Percentiles rank a stretch among this genome's conserved stretches.
These are phyloP conservation scores for Plicaturopsis crispa DNA, from an alignment of 768 basidiomycete species.

Conservation along the genomic window DNA sequence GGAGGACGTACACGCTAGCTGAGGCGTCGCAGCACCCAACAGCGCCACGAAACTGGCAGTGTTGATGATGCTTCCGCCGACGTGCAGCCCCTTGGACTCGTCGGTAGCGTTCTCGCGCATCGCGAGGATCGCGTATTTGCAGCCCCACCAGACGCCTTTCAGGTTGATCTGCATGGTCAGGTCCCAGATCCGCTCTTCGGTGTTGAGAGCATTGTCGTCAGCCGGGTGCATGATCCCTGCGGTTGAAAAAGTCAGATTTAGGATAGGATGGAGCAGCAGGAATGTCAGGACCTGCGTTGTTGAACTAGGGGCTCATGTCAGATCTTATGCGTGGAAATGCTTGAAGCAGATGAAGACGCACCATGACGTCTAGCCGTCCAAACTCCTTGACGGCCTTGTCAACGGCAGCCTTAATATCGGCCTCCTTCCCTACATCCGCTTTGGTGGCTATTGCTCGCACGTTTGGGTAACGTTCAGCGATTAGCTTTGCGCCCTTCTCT, in stretches of 20 bases:
- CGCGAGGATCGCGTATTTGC: constrained; percentile 93
- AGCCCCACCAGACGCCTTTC: constrained; percentile 99
- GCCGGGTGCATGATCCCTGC: constrained; percentile 96
- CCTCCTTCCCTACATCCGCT: constrained; percentile 87
- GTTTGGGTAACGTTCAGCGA: constrained; percentile 61
- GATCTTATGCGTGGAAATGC: background rate
- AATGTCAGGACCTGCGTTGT: constrained; percentile 65
- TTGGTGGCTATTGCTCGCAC: constrained; percentile 62
- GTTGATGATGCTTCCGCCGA: constrained; percentile 93
- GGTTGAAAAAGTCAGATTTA: constrained; percentile 4
- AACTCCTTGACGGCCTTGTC: constrained; percentile 75
- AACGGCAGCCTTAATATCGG: constrained; percentile 76
- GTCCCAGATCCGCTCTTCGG: constrained; percentile 96
- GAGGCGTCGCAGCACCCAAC: constrained; percentile 95
- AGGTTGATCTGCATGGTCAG: constrained; percentile 90
- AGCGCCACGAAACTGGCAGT: constrained; percentile 96
- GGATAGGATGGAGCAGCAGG: constrained; percentile 3
- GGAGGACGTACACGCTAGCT: constrained; percentile 84
- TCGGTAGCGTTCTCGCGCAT: constrained; percentile 93
- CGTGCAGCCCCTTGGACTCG: constrained; percentile 66
- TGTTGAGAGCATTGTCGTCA: constrained; percentile 93
- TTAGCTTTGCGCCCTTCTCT: constrained; percentile 54
- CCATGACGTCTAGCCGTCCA: constrained; percentile 95
- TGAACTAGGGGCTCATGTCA: constrained; percentile 51
- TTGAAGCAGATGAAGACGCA: constrained; percentile 24